Evolutionary conservation across 2,329 filamentous ascomycete species (phyloP), one percentile per base, ranked within the genome.

Genomic region (Cladorrhinum sp.): DNA sequence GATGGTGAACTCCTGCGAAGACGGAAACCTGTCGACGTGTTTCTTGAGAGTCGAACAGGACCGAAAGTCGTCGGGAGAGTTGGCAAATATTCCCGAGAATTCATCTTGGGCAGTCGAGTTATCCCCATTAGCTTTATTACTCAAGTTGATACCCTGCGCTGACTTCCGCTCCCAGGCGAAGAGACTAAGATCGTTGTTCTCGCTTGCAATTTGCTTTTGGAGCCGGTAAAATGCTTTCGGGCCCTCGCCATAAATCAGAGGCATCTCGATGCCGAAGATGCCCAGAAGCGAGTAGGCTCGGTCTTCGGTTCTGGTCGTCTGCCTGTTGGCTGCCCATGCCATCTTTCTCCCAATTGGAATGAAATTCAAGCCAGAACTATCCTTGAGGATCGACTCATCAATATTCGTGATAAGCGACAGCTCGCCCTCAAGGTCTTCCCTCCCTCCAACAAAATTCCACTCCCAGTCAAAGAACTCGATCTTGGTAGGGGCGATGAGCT

Each of bases 231-330:
- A 59, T 16, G 62, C 62, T 12, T 53, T 55, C 10, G 20, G 9
- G 6, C 58, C 61, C 18, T 64, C 63, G 1, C 63, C 63, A 12
- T 63, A 64, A 7, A 64, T 12, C 18, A 64, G 9, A 1, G 62
- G 60, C 42, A 64, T 58, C 24, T 56, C 53, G 16, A 64, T 36
- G 2, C 59, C 50, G 21, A 64, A 64, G 20, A 64, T 60, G 2
- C 63, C 63, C 4, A 46, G 42, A 3, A 46, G n/a, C 6, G 42
- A 46, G 42, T 46, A 46, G 42, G 42, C 42, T 46, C 9, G 48
- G 51, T 64, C 63, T 26, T 64, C 63, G 2, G 20, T 5, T 1
- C 63, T 24, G 3, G 55, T 59, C 5, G 63, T 64, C 36, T 57
- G 18, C 8, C 62, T 36, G 5, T 16, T 14, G 4, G 53, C 51